Conservation (phyloP, 208 protist species). For the Balamuthia mandrillaris region DNA sequence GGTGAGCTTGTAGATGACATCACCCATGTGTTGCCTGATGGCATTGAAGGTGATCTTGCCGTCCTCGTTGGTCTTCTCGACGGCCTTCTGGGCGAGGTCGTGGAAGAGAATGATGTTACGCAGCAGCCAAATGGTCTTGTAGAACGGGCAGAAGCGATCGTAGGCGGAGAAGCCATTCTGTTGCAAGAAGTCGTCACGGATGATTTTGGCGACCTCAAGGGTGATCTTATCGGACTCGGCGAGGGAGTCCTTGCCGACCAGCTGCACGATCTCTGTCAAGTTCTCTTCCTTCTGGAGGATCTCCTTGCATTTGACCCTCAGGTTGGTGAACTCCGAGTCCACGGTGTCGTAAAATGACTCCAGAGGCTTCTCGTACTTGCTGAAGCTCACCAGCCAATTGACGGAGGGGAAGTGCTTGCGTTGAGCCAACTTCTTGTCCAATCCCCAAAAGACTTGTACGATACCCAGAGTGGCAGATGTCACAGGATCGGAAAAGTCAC, state of each 20-base stretch:
- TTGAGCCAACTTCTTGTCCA: slow-evolving; percentile 99
- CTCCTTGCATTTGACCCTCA: slow-evolving; percentile 87
- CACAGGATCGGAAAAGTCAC: slow-evolving; percentile 99
- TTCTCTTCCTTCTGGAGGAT: slow-evolving; percentile 99
- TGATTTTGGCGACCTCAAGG: slow-evolving; percentile 97
- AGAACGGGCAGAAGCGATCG: slow-evolving; percentile 87
- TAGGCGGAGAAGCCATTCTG: slow-evolving; percentile 99
- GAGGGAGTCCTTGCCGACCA: slow-evolving; percentile 99
- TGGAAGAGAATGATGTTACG: slow-evolving; percentile 97
- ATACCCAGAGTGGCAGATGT: slow-evolving; percentile 98
- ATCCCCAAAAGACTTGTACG: slow-evolving; percentile 99
- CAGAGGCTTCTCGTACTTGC: slow-evolving; percentile 95
- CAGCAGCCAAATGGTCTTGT: slow-evolving; percentile 96
- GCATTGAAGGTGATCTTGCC: slow-evolving; percentile 92
- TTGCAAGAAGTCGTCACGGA: slow-evolving; percentile 99
- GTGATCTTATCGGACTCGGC: slow-evolving; percentile 98
- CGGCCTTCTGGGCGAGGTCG: slow-evolving; percentile 84
- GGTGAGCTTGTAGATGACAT: slow-evolving; percentile 66
- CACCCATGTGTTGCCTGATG: slow-evolving; percentile 75
- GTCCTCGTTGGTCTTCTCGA: slow-evolving; percentile 75
- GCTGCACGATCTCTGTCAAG: slow-evolving; percentile 99
- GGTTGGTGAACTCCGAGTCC: slow-evolving; percentile 91
- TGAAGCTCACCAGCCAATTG: slow-evolving; percentile 99
- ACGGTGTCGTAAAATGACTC: slow-evolving; percentile 94
- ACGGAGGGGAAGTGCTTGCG: slow-evolving; percentile 99